Base-by-base conservation (phyloP, 2,329 filamentous ascomycete species). In the Fusarium albosuccineum region DNA sequence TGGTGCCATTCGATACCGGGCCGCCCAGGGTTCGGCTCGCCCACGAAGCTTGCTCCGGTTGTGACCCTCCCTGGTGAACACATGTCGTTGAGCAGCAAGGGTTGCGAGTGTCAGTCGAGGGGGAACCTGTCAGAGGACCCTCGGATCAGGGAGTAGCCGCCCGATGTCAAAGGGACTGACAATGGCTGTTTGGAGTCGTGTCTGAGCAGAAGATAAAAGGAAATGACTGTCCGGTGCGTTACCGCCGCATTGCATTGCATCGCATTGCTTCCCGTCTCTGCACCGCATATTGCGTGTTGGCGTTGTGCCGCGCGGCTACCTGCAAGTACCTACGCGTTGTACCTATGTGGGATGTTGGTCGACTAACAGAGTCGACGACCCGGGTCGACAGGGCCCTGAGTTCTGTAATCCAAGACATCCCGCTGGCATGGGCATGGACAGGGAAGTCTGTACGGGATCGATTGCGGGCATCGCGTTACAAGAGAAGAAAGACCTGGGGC, bases 1-100 rank as follows among this genome's bases (percentile, higher is more conserved):
- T 71, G 62, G 70, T 73, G 70, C 70, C 62, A 73, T 72, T 66
- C 54, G 53, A 57, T 64, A 17, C 33, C 36, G n/a, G 34, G 39
- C 22, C 30, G 33, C 41, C 27, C n/a, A 57, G 49, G 46, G 55
- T 49, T 39, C 27, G 39, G 49, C 55, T 26, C 9, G 49, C 52
- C 41, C 45, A 40, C 45, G 45, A 64, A 45, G 52, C 39, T 57
- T 62, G 40, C 40, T 52, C 54, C 44, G 22, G 40, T 41, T 11
- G 40, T 48, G 45, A 39, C 27, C 48, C 53, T 36, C 27, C 48
- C 53, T 36, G 53, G 58, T 11, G 39, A 46, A 34, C 14, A 11
- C 33, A 11, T 9, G 8, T 11, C 30, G 46, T 51, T 51, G 37
- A 16, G 54, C 44, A 40, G 52, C 54, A 58, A 57, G 50, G 53